Conservation (phyloP, 2,329 filamentous ascomycete genomes). For the Pseudogymnoascus sp. region DNA sequence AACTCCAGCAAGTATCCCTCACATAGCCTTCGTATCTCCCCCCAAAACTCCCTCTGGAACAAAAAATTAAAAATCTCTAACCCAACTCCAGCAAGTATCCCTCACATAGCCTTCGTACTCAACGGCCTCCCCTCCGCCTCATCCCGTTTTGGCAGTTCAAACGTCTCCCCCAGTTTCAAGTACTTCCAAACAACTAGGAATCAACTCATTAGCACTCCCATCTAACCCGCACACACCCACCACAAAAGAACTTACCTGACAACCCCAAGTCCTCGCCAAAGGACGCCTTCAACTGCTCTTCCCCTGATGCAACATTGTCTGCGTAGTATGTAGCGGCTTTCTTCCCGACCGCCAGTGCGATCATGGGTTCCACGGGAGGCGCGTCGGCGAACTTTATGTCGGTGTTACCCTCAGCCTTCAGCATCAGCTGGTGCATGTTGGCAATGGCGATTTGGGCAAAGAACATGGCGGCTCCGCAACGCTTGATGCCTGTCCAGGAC, state of each 20-base stretch:
- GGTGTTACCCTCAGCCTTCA: conserved; percentile 33
- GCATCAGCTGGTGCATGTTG: conserved; percentile 59
- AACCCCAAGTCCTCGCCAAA: conserved; percentile 63
- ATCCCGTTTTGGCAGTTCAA: not conserved
- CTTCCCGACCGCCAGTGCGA: conserved; percentile 63
- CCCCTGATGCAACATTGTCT: conserved; percentile 49
- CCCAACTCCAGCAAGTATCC: not conserved
- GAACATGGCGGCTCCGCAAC: conserved; percentile 67
- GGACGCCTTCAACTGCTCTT: conserved; percentile 53
- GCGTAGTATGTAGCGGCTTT: conserved; percentile 56
- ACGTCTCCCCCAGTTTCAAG: not conserved
- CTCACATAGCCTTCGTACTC: not conserved
- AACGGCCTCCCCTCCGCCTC: not conserved
- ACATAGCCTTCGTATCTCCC: not conserved
- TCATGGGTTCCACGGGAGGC: conserved; percentile 52
- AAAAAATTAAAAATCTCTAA: not conserved
- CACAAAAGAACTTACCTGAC: conserved; percentile 18
- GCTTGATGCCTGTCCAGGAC: conserved; percentile 70
- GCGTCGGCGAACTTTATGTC: conserved; percentile 42
- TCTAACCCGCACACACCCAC: not conserved
- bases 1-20: not conserved
- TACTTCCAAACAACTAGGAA: not conserved
- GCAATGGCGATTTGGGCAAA: conserved; percentile 58
- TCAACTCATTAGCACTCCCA: not conserved
- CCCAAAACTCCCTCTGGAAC: not conserved